These are phyloP conservation scores for Thermoascus crustaceus DNA, from an alignment of 2,329 filamentous ascomycete genomes.

Conservation along the genomic window DNA sequence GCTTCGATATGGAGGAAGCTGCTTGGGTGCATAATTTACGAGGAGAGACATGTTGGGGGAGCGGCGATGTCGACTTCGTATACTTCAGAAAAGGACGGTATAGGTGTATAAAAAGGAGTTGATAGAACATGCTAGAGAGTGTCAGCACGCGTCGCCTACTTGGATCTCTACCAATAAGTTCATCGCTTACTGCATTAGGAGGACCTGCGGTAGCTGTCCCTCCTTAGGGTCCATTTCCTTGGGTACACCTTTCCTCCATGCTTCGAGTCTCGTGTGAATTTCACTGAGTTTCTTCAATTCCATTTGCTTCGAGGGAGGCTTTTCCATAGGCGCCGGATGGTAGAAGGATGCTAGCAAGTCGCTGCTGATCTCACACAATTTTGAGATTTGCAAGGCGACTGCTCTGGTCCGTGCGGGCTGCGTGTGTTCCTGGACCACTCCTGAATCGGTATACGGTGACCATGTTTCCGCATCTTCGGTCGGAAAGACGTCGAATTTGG, in stretches of 20 bases:
- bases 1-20: conserved; percentile 79
- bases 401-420: conserved; percentile 80
- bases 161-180: conserved; percentile 14
- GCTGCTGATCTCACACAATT: conserved; percentile 85
- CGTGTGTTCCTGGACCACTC: conserved; percentile 61
- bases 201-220: conserved; percentile 75
- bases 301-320: conserved; percentile 61
- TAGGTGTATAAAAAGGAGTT: conserved; percentile 88
- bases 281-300: conserved; percentile 91
- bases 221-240: conserved; percentile 83
- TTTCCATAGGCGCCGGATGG: conserved; percentile 60
- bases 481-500: conserved; percentile 85
- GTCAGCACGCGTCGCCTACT: conserved; percentile 12
- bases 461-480: conserved; percentile 78
- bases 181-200: conserved; percentile 70
- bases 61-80: conserved; percentile 66
- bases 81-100: conserved; percentile 95
- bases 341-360: conserved; percentile 88
- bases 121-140: conserved; percentile 79
- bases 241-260: conserved; percentile 78
- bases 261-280: conserved; percentile 78
- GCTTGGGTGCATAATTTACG: conserved; percentile 86
- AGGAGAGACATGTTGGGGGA: conserved; percentile 81
- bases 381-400: conserved; percentile 70
- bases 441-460: conserved; percentile 81